phyloP scores from a whole-genome alignment of 768 basidiomycete species.

The Porpolomopsis calyptriformis region DNA sequence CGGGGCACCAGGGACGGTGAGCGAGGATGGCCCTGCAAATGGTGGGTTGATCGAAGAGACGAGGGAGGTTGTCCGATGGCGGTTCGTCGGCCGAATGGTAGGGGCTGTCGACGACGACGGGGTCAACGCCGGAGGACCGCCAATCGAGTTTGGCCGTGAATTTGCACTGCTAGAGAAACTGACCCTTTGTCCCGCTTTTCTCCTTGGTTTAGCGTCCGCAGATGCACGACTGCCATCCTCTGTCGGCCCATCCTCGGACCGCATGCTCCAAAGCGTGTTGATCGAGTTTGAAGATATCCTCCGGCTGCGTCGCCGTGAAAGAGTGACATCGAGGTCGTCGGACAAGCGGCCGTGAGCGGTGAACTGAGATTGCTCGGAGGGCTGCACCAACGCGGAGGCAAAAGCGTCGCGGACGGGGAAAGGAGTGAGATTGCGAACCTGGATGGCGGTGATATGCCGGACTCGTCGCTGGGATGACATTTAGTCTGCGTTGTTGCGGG shows the following conservation, averaged over 20 bases:
- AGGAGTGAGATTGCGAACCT: conserved; percentile 75
- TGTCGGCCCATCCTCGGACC: conserved; percentile 34
- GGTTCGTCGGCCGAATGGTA: conserved; percentile 24
- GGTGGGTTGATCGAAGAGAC: conserved; percentile 34
- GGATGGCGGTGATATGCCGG: conserved; percentile 61
- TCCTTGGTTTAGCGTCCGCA: conserved; percentile 28
- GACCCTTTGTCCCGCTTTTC: conserved; percentile 36
- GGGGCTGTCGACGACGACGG: conserved; percentile 14
- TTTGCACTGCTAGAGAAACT: conserved; percentile 21
- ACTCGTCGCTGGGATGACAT: conserved; percentile 42
- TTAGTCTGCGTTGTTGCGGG: too few relatives aligned
- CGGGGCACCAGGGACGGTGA: neutral
- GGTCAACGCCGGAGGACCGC: conserved; percentile 1
- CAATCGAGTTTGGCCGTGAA: conserved; percentile 9
- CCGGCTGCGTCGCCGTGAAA: conserved; percentile 48
- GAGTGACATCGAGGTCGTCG: conserved; percentile 60
- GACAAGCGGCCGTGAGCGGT: conserved; percentile 45
- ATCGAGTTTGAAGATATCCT: conserved; percentile 51
- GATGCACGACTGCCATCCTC: conserved; percentile 18
- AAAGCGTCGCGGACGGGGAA: conserved; percentile 73
- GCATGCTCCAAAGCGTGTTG: conserved; percentile 35
- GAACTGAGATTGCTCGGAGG: conserved; percentile 52
- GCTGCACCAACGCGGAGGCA: conserved; percentile 63
- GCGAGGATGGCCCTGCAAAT: conserved; percentile 14
- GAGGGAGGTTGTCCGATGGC: conserved; percentile 43